A percentile compares a stretch with the other conserved stretches of the same genome.
Conservation (phyloP, 805 yeast genomes). For the Yarrowia deformans region DNA sequence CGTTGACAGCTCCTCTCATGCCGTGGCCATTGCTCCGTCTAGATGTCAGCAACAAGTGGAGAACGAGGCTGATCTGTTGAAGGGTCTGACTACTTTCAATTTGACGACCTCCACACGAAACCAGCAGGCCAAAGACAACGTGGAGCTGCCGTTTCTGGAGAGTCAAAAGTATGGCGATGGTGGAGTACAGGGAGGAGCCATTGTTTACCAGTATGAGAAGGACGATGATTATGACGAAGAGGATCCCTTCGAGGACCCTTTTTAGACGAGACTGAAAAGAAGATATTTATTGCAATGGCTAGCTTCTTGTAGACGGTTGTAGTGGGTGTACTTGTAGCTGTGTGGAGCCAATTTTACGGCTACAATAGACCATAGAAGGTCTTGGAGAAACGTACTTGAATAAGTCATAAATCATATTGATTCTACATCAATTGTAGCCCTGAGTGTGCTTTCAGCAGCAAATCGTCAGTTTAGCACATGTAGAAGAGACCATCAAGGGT, state of each 20-base stretch:
- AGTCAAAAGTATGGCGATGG: conserved; percentile 70
- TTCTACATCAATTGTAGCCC: too few relatives aligned
- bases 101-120: conserved; percentile 78
- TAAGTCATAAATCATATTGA: neutral
- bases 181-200: conserved; percentile 86
- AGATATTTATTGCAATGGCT: neutral
- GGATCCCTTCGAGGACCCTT: conserved; percentile 97
- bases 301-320: too few relatives aligned
- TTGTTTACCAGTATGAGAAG: conserved; percentile 92
- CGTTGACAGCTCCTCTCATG: conserved; percentile 58
- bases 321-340: too few relatives aligned
- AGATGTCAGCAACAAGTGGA: conserved; percentile 47
- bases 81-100: conserved; percentile 87
- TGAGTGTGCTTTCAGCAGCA: too few relatives aligned
- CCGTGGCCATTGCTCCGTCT: conserved; percentile 47
- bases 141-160: conserved; percentile 87
- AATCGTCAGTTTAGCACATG: too few relatives aligned
- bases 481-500: too few relatives aligned
- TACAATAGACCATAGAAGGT: too few relatives aligned
- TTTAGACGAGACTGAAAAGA: conserved; percentile 51
- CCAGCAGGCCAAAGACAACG: conserved; percentile 77
- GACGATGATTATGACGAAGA: conserved; percentile 99
- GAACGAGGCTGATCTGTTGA: conserved; percentile 61
- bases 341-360: too few relatives aligned
- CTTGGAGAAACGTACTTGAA: too few relatives aligned